A percentile compares a stretch with the other conserved stretches of the same genome.
phyloP scores from a whole-genome alignment of 768 basidiomycete species.

The Imleria badia region DNA sequence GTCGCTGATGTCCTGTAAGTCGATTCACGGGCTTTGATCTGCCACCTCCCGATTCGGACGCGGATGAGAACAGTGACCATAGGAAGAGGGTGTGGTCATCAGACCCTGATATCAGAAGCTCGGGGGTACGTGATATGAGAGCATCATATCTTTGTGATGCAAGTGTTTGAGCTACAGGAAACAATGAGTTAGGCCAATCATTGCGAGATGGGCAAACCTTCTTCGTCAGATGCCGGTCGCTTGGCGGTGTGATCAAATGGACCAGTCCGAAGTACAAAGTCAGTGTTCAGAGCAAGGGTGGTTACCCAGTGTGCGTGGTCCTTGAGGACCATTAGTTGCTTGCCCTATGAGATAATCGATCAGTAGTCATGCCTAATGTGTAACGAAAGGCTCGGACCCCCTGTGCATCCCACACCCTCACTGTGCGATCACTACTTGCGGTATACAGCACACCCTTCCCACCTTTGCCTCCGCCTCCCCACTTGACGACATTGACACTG shows the following conservation, averaged over 20 bases:
- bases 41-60: constrained; percentile 33
- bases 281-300: constrained; percentile 91
- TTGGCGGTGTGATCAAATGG: constrained; percentile 90
- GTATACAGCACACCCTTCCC: constrained; percentile 83
- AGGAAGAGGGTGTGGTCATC: constrained; percentile 98
- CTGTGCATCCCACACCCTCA: constrained; percentile 91
- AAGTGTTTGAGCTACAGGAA: constrained; percentile 60
- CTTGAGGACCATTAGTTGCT: constrained; percentile 78
- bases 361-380: neutral
- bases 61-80: constrained; percentile 77
- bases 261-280: constrained; percentile 92
- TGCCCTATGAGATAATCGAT: constrained; percentile 55
- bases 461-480: constrained; percentile 82
- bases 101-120: constrained; percentile 91
- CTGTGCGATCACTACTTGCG: constrained; percentile 91
- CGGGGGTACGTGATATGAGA: constrained; percentile 61
- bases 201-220: constrained; percentile 53
- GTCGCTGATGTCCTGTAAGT: constrained; percentile 92
- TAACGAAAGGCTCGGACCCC: constrained; percentile 46
- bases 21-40: constrained; percentile 73
- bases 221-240: constrained; percentile 73
- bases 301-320: constrained; percentile 99
- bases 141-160: constrained; percentile 78
- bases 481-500: constrained; percentile 91
- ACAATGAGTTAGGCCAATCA: neutral